Percentiles rank a stretch among this genome's conserved stretches.
Conservation (phyloP, 2,329 filamentous ascomycete species). For the Cordyceps militaris region DNA sequence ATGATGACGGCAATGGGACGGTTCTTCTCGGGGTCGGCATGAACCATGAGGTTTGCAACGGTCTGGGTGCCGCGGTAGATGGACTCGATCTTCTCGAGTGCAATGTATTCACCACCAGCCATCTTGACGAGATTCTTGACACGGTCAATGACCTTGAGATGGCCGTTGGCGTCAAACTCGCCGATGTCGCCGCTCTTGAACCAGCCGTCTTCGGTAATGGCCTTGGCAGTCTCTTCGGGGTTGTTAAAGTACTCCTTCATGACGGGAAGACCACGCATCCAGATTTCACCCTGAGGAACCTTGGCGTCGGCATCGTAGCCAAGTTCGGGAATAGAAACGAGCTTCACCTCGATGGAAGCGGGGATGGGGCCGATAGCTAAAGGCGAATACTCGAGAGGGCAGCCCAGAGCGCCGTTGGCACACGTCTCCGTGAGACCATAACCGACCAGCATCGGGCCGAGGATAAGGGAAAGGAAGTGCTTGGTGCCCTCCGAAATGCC, state of each 20-base stretch:
- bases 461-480: constrained; percentile 82
- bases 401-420: constrained; percentile 74
- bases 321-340: constrained; percentile 85
- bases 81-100: constrained; percentile 90
- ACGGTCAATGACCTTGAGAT: constrained; percentile 83
- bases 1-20: constrained; percentile 78
- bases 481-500: constrained; percentile 83
- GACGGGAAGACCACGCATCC: constrained; percentile 72
- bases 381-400: constrained; percentile 78
- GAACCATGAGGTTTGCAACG: constrained; percentile 81
- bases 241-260: constrained; percentile 77
- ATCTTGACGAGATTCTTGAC: constrained; percentile 99
- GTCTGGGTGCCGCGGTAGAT: constrained; percentile 75
- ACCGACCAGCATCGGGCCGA: constrained; percentile 89
- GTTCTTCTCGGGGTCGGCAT: constrained; percentile 66
- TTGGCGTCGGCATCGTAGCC: constrained; percentile 69
- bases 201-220: constrained; percentile 80
- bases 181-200: constrained; percentile 97
- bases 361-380: constrained; percentile 71
- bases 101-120: constrained; percentile 91
- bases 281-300: constrained; percentile 86
- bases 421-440: constrained; percentile 94
- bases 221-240: constrained; percentile 72
- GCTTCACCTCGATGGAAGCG: constrained; percentile 75
- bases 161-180: constrained; percentile 73